Percentiles rank a stretch among this genome's conserved stretches.
These are phyloP conservation scores for Ceratopteris richardii DNA, from an alignment of 75 land plant species.

Conservation along the genomic window DNA sequence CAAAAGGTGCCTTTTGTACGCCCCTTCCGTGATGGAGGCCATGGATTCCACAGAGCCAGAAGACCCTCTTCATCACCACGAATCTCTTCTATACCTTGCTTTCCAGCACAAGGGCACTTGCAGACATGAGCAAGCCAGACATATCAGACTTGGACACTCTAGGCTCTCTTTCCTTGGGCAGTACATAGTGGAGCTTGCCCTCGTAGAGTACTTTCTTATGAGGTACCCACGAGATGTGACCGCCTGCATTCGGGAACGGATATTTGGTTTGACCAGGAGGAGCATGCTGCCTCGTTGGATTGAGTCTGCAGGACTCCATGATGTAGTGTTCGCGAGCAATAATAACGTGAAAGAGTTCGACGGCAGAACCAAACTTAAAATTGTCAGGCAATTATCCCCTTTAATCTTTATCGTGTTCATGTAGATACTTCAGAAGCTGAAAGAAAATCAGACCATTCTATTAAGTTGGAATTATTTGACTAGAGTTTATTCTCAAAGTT, in stretches of 20 bases:
- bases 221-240: slow-evolving; percentile 81
- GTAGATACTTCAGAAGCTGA: too few species aligned
- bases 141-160: slow-evolving; percentile 65
- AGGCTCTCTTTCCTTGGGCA: slow-evolving; percentile 75
- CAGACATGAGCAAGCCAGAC: slow-evolving; percentile 37
- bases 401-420: too few species aligned
- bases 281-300: slow-evolving; percentile 64
- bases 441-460: too few species aligned
- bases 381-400: too few species aligned
- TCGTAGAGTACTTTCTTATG: slow-evolving; percentile 69
- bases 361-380: too few species aligned
- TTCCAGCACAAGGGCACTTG: slow-evolving; percentile 69
- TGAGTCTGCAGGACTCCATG: slow-evolving; percentile 56
- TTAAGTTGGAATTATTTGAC: too few species aligned
- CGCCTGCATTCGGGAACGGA: slow-evolving; percentile 78
- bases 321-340: too few species aligned
- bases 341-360: too few species aligned
- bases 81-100: slow-evolving; percentile 72
- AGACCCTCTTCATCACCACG: slow-evolving; percentile 70
- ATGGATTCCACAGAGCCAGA: slow-evolving; percentile 15
- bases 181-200: slow-evolving; percentile 67
- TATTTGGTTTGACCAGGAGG: slow-evolving; percentile 68
- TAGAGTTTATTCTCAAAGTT: too few species aligned
- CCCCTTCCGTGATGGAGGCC: too few species aligned
- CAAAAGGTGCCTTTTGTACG: slow-evolving; percentile 45